Conservation (phyloP, 176 grass and related monocot genomes). For the Elaeis guineensis region DNA sequence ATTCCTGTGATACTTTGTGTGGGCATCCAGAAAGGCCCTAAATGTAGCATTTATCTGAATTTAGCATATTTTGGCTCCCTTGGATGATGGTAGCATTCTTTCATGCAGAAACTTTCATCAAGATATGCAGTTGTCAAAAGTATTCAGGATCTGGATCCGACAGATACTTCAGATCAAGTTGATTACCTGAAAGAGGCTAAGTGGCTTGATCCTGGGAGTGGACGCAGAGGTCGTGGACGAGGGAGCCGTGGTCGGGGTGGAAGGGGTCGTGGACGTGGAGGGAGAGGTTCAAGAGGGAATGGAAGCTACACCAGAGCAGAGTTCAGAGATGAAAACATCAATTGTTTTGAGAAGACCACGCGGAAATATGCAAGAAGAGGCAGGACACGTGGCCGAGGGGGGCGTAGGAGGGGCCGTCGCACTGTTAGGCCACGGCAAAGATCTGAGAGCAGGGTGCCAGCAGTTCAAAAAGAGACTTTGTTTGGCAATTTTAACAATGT, state of each 20-base stretch:
- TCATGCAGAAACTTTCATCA: conserved; percentile 56
- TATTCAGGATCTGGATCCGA: conserved; percentile 35
- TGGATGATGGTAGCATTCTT: too few species aligned
- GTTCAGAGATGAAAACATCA: conserved; percentile 28
- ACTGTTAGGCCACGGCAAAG: conserved; percentile 64
- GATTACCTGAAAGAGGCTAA: conserved; percentile 13
- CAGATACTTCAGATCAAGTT: conserved; percentile 32
- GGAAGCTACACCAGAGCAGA: conserved; percentile 31
- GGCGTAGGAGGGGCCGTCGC: conserved; percentile 55
- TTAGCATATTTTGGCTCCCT: too few species aligned
- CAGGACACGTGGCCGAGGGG: conserved; percentile 28
- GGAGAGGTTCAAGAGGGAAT: conserved; percentile 41
- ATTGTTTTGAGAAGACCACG: conserved; percentile 30
- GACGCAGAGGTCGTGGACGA: conserved; percentile 66
- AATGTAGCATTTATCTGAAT: too few species aligned
- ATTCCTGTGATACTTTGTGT: too few species aligned
- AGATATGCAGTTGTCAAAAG: conserved; percentile 48
- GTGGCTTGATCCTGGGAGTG: conserved; percentile 32
- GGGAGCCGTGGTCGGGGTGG: conserved; percentile 60
- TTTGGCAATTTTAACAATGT: conserved; percentile 76
- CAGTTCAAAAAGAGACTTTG: conserved; percentile 52
- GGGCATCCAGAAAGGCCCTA: too few species aligned
- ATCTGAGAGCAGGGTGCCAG: conserved; percentile 32
- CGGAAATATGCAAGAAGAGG: conserved; percentile 48
- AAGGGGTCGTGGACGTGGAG: background rate